Evolutionary conservation across 2,329 filamentous ascomycete species (phyloP).

Genomic region (Arthrobotrys sinensis): DNA sequence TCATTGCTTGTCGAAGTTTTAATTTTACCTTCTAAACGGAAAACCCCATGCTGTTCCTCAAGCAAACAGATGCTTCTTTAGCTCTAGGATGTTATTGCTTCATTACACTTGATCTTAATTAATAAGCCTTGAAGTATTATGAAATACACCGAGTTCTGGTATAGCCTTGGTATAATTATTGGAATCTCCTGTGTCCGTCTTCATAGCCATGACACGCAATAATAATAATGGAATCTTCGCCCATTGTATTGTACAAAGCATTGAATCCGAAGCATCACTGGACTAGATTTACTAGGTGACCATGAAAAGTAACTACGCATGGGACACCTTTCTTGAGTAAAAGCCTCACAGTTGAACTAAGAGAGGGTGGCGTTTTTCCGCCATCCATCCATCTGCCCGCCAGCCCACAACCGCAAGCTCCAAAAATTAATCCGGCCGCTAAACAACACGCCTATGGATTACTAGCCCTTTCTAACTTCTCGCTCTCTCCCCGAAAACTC

Average conservation of each 20-base stretch:
- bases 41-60: neutral
- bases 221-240: too few species aligned
- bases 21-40: neutral
- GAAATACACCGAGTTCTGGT: constrained; percentile 1
- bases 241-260: too few species aligned
- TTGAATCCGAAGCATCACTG: too few species aligned
- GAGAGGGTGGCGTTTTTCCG: constrained; percentile 7
- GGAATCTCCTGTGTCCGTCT: neutral
- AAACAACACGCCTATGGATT: constrained; percentile 13
- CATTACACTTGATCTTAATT: neutral
- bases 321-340: neutral
- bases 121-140: neutral
- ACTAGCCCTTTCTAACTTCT: constrained; percentile 4
- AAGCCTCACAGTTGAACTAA: too few species aligned
- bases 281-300: too few species aligned
- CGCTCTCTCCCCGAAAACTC: constrained; percentile 26
- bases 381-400: constrained; percentile 16
- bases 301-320: too few species aligned
- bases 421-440: constrained; percentile 5
- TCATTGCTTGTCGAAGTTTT: neutral
- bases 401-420: constrained; percentile 7
- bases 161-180: neutral
- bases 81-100: constrained; percentile 3
- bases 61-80: neutral
- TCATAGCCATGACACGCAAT: too few species aligned